phyloP scores from a whole-genome alignment of 2,329 filamentous ascomycete genomes.

The Hypomyces rosellus region DNA sequence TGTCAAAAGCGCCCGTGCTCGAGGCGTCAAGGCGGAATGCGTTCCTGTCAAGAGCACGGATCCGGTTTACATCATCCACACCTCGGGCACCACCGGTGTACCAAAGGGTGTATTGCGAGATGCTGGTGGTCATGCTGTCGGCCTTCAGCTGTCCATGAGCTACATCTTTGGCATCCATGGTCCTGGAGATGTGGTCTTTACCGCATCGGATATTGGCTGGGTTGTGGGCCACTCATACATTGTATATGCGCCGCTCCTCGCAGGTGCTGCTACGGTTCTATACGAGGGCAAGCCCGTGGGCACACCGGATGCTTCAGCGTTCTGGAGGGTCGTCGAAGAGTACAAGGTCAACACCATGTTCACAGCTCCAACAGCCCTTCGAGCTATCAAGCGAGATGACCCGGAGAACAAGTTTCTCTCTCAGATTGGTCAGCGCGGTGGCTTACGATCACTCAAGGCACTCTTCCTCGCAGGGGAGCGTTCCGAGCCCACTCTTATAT shows the following conservation, averaged over 20 bases:
- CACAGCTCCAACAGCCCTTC: constrained; percentile 80
- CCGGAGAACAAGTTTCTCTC: constrained; percentile 63
- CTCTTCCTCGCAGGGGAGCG: constrained; percentile 86
- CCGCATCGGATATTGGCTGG: constrained; percentile 86
- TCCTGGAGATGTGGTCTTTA: constrained; percentile 69
- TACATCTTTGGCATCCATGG: constrained; percentile 79
- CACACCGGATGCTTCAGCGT: constrained; percentile 78
- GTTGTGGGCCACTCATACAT: constrained; percentile 67
- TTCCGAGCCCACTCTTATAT: constrained; percentile 79
- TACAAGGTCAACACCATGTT: constrained; percentile 80
- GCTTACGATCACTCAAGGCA: constrained; percentile 63
- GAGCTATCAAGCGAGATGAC: constrained; percentile 83
- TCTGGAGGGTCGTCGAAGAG: constrained; percentile 82
- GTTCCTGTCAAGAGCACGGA: constrained; percentile 75
- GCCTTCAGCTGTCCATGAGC: constrained; percentile 72
- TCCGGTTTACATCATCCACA: constrained; percentile 86
- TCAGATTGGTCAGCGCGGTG: constrained; percentile 58
- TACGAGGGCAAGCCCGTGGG: constrained; percentile 94
- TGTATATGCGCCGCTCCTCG: constrained; percentile 78
- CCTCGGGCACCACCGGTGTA: constrained; percentile 72
- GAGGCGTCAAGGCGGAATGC: constrained; percentile 63
- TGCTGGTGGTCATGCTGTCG: constrained; percentile 81
- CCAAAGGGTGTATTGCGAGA: constrained; percentile 81
- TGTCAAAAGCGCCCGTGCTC: constrained; percentile 61
- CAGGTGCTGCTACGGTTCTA: constrained; percentile 77